Base-by-base conservation (phyloP, 495 filamentous ascomycete species). In the Tetracladium setigerum region DNA sequence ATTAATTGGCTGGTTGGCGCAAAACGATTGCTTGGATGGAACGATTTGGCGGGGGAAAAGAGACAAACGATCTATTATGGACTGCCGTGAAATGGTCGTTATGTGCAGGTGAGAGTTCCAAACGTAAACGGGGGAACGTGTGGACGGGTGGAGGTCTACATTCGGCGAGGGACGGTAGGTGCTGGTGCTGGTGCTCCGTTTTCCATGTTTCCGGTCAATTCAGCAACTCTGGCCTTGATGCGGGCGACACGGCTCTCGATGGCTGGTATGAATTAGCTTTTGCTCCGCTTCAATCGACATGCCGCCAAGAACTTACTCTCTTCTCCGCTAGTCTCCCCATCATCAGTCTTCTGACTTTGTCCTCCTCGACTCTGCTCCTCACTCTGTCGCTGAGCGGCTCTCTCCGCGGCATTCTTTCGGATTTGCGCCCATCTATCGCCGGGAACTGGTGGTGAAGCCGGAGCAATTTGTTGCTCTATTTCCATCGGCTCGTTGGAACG, bases 231-330 rank as follows among this genome's bases (percentile, higher is more conserved):
- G 46, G 94, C 94, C 68, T 96, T 96, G 76, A 98, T 98, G 46
- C 94, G 86, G 31, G 92, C 92, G 49, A 96, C 92, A 46, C 92
- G 86, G 33, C 88, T 87, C 64, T 98, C 92, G 55, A 98, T 96
- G 22, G 89, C 87, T 94, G 49, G 9, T 55, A 18, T 38, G n/a
- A 32, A 56, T 72, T 57, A 72, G 63, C 22, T 27, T 47, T 9
- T 36, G 12, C 11, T 2, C 42, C 10, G 12, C 10, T 40, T 16
- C 11, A 1, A 17, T 12, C n/a, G n/a, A 32, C 8, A 10, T 32
- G 5, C 8, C 2, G 30, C 2, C 8, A 13, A 34, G 46, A 12
- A 79, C 88, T 80, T 76, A 89, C 89, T 95, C 72, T 98, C 92
- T 76, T 98, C 94, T 15, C 86, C 90, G 60, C 86, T 95, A 15